Conservation (phyloP, 208 protist genomes). For the Leptomonas pyrrhocoris region DNA sequence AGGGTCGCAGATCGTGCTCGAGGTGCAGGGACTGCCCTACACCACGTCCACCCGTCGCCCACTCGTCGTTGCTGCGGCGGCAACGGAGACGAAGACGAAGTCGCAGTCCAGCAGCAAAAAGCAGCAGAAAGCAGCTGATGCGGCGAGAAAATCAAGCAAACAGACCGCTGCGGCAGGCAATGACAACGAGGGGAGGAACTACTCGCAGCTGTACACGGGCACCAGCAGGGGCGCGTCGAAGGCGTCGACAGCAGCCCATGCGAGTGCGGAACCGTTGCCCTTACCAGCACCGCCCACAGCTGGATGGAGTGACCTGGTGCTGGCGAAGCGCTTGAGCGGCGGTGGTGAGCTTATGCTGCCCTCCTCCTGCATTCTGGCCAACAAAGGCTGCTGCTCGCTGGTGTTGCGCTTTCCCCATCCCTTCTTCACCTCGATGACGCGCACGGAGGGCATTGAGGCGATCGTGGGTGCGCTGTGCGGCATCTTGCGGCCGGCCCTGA, state of each 20-base stretch:
- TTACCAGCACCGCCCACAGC: conserved; percentile 5
- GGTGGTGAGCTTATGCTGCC: conserved; percentile 80
- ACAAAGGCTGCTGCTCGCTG: conserved; percentile 61
- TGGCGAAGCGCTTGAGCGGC: conserved; percentile 58
- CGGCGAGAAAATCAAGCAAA: not conserved
- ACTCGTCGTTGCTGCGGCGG: not conserved
- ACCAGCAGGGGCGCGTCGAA: not conserved
- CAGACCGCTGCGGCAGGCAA: not conserved
- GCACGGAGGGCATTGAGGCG: conserved; percentile 68
- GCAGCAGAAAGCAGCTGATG: conserved; percentile 3
- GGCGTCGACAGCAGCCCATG: not conserved
- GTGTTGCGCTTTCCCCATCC: conserved; percentile 67
- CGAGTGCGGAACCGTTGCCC: not conserved
- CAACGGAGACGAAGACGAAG: not conserved
- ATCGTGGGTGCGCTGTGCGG: conserved; percentile 74
- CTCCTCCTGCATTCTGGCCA: conserved; percentile 51
- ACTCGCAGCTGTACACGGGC: not conserved
- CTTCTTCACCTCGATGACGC: conserved; percentile 44
- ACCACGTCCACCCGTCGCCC: conserved; percentile 18
- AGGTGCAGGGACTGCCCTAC: conserved; percentile 49
- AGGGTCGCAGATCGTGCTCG: conserved; percentile 48
- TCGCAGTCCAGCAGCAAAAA: not conserved
- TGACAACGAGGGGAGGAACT: not conserved
- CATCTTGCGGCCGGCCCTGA: conserved; percentile 48
- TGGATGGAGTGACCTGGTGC: conserved; percentile 36